Evolutionary conservation across 2,329 filamentous ascomycete genomes (phyloP), one percentile per base, ranked within the genome.

Genomic region (Xylariaceae sp.): DNA sequence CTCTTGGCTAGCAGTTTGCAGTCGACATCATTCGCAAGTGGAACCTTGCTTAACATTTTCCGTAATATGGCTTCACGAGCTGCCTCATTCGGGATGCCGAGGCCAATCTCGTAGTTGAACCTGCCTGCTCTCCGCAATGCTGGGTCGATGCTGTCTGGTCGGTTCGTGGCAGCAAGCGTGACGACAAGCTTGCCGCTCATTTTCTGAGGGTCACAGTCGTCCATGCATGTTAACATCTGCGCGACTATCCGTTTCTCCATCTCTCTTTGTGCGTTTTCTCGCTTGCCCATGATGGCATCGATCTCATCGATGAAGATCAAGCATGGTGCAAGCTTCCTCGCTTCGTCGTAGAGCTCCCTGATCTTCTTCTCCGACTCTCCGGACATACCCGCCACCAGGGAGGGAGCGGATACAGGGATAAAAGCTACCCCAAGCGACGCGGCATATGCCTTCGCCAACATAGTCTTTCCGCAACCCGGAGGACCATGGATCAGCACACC

Each of bases 291-390:
- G 63, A 97, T 94, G 3, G 87, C 86, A 70, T 99, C 92, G 49
- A 97, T 89, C 62, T 96, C 87, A 62, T 96, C 91, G 53, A 97
- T 88, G 65, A 96, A 95, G 4, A 99, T 80, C 5, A 99, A 77
- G 65, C 90, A 95, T 0, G 94, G 94, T 0, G 92, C 92, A 36
- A 92, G 79, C 51, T 83, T 81, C 68, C 89, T 89, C 0, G 94
- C 94, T 65, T 94, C 89, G 12, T 97, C 92, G 57, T 95, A 95
- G 45, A 90, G 79, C 60, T 92, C 88, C 34, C 89, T 79, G 26
- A 95, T 82, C 56, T 90, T 89, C 73, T 92, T 92, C 70, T 95
- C 89, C 0, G 88, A 92, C 67, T 94, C 90, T 63, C 89, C 89
- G 32, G 88, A 94, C 84, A 92, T 94, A 18, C 89, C 89, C 15